Evolutionary conservation across 805 yeast species (phyloP).

Genomic region (Pichia manshurica): DNA sequence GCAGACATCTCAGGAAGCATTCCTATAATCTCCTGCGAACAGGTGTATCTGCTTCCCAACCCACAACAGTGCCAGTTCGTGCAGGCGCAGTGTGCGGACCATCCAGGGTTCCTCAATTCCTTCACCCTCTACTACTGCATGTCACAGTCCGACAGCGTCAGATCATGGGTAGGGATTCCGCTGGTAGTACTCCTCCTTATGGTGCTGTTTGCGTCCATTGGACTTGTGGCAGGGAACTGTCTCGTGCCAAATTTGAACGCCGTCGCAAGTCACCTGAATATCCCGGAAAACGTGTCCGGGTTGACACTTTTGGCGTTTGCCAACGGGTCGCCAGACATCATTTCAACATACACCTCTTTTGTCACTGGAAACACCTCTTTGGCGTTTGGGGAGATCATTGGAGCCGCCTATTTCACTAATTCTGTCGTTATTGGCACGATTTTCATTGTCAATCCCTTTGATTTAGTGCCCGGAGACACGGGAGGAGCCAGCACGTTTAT

Average conservation of each 20-base stretch:
- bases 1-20: not conserved
- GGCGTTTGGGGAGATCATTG: slow-evolving; percentile 87
- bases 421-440: slow-evolving; percentile 78
- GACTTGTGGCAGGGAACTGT: slow-evolving; percentile 77
- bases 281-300: slow-evolving; percentile 83
- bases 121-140: slow-evolving; percentile 30
- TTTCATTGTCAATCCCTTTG: slow-evolving; percentile 61
- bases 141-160: slow-evolving; percentile 8
- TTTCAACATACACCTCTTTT: slow-evolving; percentile 80
- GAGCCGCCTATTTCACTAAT: slow-evolving; percentile 80
- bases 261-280: slow-evolving; percentile 53
- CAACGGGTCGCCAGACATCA: slow-evolving; percentile 87
- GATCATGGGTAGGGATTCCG: slow-evolving; percentile 22
- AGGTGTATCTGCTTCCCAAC: slow-evolving; percentile 11
- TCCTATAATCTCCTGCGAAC: slow-evolving; percentile 9
- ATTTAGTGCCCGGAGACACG: slow-evolving; percentile 32
- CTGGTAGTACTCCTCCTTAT: slow-evolving; percentile 19
- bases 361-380: slow-evolving; percentile 58
- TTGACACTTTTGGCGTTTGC: slow-evolving; percentile 86
- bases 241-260: slow-evolving; percentile 76
- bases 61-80: slow-evolving; percentile 29
- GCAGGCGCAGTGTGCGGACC: slow-evolving; percentile 24
- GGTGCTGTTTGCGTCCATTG: slow-evolving; percentile 58
- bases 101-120: slow-evolving; percentile 26
- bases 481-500: not conserved